Conservation (phyloP, 1,284 basidiomycete species). For the Fomitopsis schrenkii region DNA sequence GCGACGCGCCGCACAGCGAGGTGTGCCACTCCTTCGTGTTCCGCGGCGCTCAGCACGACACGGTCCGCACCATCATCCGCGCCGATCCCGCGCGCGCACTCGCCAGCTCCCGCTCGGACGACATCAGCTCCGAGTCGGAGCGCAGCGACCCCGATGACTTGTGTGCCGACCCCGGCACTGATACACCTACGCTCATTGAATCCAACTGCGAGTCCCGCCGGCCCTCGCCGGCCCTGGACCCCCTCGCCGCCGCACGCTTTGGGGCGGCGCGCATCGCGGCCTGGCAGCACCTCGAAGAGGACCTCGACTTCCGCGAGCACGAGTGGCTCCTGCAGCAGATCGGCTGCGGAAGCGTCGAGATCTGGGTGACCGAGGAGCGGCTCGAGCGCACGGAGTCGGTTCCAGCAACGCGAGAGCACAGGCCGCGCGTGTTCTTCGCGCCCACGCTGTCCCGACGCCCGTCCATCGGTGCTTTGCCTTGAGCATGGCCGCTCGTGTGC, state of each 20-base stretch:
- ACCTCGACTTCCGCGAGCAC: slow-evolving; percentile 8
- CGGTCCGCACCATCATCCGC: slow-evolving; percentile 3
- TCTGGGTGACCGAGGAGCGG: slow-evolving; percentile 6
- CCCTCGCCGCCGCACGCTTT: background rate
- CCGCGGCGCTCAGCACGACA: slow-evolving; percentile 5
- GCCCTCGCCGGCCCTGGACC: background rate
- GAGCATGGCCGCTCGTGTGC: background rate
- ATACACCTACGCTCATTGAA: background rate
- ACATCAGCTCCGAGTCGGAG: background rate
- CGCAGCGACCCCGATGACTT: background rate
- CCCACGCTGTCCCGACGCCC: background rate
- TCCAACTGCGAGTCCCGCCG: background rate
- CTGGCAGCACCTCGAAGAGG: slow-evolving; percentile 7
- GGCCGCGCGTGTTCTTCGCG: slow-evolving; percentile 4
- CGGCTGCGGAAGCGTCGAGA: slow-evolving; percentile 7
- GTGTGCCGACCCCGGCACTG: background rate
- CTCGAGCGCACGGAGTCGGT: background rate
- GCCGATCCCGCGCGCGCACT: background rate
- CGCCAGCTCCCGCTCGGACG: background rate
- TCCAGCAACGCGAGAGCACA: background rate
- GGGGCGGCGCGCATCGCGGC: background rate
- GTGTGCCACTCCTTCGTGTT: slow-evolving; percentile 3
- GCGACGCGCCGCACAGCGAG: background rate
- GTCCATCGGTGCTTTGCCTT: background rate
- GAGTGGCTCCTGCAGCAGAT: slow-evolving; percentile 8